phyloP scores from a whole-genome alignment of 495 filamentous ascomycete genomes.

The Penicillium egyptiacum region DNA sequence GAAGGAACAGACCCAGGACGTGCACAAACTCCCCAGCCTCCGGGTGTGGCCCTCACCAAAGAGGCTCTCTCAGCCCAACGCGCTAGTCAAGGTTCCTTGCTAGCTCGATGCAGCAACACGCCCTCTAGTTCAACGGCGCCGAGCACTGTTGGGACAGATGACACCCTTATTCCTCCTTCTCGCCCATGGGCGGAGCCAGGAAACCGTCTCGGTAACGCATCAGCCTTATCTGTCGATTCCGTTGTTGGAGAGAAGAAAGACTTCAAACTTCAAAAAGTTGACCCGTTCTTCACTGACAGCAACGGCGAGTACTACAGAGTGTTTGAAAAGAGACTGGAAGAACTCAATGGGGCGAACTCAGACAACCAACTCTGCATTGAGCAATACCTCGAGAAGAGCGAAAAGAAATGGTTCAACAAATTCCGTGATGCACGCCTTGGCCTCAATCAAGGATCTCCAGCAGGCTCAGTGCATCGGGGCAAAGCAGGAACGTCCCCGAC shows the following conservation, averaged over 20 bases:
- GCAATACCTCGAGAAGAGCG: constrained; percentile 63
- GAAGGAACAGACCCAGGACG: constrained; percentile 39
- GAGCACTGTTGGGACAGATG: constrained; percentile 45
- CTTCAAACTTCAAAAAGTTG: constrained; percentile 65
- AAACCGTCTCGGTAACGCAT: constrained; percentile 44
- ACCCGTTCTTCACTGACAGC: constrained; percentile 70
- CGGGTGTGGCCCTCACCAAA: constrained; percentile 19
- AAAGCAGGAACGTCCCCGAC: constrained; percentile 36
- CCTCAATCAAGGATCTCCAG: constrained; percentile 44
- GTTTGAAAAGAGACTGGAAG: constrained; percentile 61
- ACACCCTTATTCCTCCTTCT: constrained; percentile 35
- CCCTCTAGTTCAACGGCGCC: constrained; percentile 28
- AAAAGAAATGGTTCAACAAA: constrained; percentile 69
- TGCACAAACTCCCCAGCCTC: constrained; percentile 14
- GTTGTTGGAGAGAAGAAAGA: constrained; percentile 63
- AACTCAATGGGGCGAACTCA: constrained; percentile 57
- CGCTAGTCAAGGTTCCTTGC: constrained; percentile 33
- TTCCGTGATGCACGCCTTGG: constrained; percentile 60
- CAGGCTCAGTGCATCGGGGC: constrained; percentile 40
- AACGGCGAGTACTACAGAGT: constrained; percentile 60
- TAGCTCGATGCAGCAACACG: constrained; percentile 20
- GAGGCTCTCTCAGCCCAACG: constrained; percentile 27
- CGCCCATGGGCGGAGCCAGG: constrained; percentile 36
- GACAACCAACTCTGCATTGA: constrained; percentile 65
- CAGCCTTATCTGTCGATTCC: constrained; percentile 53